Percentiles rank a stretch among this genome's conserved stretches.
Conservation (phyloP, 192 early-diverging fungal genomes). For the Backusella psychrophila region DNA sequence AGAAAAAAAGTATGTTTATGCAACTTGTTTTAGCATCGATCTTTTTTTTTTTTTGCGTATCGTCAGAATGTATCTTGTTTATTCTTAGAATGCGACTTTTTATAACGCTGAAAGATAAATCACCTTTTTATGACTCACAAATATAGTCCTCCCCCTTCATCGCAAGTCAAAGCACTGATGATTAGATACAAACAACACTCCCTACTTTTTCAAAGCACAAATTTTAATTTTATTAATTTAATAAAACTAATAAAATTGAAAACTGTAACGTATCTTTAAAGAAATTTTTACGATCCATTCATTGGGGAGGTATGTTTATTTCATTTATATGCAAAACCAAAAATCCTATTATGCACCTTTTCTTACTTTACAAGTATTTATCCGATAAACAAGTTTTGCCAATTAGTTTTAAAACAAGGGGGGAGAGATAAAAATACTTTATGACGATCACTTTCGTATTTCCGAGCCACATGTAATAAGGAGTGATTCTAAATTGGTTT, state of each 20-base stretch:
- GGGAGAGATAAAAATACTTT: not conserved
- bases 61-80: not conserved
- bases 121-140: not conserved
- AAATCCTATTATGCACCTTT: not conserved
- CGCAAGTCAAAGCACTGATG: not conserved
- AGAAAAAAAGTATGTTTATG: too few relatives aligned
- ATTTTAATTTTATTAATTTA: not conserved
- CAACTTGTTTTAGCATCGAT: too few relatives aligned
- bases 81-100: not conserved
- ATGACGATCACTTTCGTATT: not conserved
- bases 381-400: not conserved
- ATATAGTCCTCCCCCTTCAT: too few relatives aligned
- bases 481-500: not conserved
- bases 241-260: not conserved
- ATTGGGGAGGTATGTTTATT: too few relatives aligned
- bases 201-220: not conserved
- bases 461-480: not conserved
- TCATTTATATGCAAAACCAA: not conserved
- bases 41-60: not conserved
- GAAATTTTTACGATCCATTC: too few relatives aligned
- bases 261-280: not conserved
- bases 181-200: not conserved
- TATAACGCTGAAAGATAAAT: not conserved
- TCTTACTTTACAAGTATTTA: not conserved
- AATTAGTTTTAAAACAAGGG: not conserved